Percentiles rank a stretch among this genome's conserved stretches.
These are phyloP conservation scores for Erodium chrysanthum DNA, from an alignment of 441 rosid genomes.

Conservation along the genomic window DNA sequence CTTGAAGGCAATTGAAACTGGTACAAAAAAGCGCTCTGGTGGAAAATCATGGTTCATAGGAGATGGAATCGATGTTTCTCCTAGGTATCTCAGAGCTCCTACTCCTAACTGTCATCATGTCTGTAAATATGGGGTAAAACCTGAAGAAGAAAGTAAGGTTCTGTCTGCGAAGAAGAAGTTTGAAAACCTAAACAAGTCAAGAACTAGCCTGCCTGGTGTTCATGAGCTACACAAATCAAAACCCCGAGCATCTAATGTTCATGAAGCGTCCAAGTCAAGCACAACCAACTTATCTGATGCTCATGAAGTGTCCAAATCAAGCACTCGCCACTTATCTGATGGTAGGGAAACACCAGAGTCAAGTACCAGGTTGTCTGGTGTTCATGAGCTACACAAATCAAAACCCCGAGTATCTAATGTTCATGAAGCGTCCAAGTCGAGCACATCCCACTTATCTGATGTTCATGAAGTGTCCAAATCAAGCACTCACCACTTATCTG, in stretches of 20 bases:
- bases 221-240: not conserved
- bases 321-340: constrained; percentile 12
- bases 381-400: not conserved
- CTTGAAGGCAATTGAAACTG: constrained; percentile 20
- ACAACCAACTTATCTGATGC: not conserved
- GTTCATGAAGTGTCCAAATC: not conserved
- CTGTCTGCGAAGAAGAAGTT: constrained; percentile 25
- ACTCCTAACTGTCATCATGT: constrained; percentile 70
- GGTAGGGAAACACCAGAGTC: not conserved
- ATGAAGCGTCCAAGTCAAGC: not conserved
- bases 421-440: not conserved
- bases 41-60: constrained; percentile 31
- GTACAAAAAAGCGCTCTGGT: constrained; percentile 33
- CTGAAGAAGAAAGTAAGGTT: constrained; percentile 29
- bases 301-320: not conserved
- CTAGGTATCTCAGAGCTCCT: constrained; percentile 61
- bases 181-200: constrained; percentile 12
- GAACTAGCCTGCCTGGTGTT: not conserved
- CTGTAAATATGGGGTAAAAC: constrained; percentile 59
- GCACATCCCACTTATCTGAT: not conserved
- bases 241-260: not conserved
- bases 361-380: not conserved
- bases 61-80: constrained; percentile 29
- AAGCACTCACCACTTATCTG: constrained; percentile 9
- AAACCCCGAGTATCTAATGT: not conserved